These are phyloP conservation scores for Tripterygium wilfordii DNA, from an alignment of 177 flowering plant species.

Conservation along the genomic window DNA sequence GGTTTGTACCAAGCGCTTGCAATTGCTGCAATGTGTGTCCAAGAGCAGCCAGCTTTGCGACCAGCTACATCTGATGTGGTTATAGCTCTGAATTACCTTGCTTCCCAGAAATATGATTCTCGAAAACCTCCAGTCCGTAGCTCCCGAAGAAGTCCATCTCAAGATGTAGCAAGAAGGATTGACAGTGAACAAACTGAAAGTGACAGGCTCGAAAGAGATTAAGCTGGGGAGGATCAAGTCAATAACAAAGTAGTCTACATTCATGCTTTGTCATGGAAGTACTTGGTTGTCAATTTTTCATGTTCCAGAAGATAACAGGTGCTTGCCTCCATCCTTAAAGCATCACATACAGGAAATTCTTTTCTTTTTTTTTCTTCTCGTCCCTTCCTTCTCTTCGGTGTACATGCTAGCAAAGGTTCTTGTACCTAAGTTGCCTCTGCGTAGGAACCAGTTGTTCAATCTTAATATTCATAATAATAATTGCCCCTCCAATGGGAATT, in stretches of 20 bases:
- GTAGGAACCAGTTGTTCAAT: conserved; percentile 7
- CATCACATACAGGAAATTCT: conserved; percentile 10
- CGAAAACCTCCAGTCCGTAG: conserved; percentile 4
- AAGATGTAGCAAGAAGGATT: neutral
- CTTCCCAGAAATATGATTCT: conserved; percentile 36
- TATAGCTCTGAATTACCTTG: conserved; percentile 47
- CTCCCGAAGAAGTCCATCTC: conserved; percentile 2
- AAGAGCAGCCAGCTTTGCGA: conserved; percentile 56
- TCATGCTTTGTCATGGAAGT: neutral
- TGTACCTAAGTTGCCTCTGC: conserved; percentile 13
- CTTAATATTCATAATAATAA: neutral
- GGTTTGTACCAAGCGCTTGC: conserved; percentile 67
- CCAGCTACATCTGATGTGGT: conserved; percentile 49
- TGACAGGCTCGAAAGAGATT: neutral
- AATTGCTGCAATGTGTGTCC: conserved; percentile 68
- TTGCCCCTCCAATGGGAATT: neutral
- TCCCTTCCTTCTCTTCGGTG: conserved; percentile 8
- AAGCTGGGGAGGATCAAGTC: neutral
- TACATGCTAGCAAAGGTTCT: conserved; percentile 20
- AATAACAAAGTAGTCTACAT: neutral
- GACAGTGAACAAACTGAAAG: conserved; percentile 3
- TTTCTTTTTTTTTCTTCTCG: neutral
- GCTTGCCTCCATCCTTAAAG: neutral
- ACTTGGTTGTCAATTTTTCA: conserved; percentile 27
- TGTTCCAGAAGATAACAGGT: conserved; percentile 16